Conservation (phyloP, 2,329 filamentous ascomycete species). For the Chaetomium globosum region DNA sequence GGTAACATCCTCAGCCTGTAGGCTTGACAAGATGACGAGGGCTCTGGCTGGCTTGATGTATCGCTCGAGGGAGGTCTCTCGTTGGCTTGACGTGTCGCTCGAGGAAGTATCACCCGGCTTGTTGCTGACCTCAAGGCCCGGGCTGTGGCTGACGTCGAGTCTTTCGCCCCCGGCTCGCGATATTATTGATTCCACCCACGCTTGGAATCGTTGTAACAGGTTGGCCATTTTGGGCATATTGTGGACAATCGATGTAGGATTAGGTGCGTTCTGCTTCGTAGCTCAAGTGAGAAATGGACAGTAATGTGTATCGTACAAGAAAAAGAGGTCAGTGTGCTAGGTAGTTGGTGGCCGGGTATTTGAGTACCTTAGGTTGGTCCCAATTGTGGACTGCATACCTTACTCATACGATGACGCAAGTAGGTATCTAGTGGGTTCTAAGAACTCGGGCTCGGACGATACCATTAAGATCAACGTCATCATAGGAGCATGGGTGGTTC, state of each 20-base stretch:
- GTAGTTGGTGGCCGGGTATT: no score
- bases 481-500: not conserved
- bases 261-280: not conserved
- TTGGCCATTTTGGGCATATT: not conserved
- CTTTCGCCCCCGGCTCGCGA: not conserved
- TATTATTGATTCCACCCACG: not conserved
- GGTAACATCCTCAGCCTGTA: not conserved
- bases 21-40: not conserved
- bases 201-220: not conserved
- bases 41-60: not conserved
- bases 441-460: not conserved
- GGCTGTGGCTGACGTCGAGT: not conserved
- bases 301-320: not conserved
- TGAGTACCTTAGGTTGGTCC: no score
- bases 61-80: not conserved
- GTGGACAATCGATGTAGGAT: not conserved
- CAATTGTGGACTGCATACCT: no score
- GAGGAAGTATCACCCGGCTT: not conserved
- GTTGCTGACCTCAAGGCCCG: not conserved
- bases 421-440: not conserved
- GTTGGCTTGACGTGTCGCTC: not conserved
- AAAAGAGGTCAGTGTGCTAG: not conserved
- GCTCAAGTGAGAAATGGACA: not conserved
- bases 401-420: no score
- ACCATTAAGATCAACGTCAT: not conserved